phyloP scores from a whole-genome alignment of 805 yeast species.

The Saturnispora silvae region DNA sequence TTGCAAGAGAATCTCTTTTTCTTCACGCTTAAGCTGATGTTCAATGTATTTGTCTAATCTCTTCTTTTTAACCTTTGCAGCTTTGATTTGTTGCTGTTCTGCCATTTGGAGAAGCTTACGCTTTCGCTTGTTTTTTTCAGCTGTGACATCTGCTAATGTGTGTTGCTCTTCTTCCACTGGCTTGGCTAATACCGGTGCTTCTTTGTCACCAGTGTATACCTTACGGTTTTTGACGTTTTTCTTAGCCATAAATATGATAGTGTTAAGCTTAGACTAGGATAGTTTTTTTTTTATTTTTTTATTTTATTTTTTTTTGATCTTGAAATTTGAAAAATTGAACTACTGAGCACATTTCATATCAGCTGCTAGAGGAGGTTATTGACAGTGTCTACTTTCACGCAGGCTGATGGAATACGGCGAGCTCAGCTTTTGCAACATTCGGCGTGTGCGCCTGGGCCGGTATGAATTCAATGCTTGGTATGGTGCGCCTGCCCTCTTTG shows the following conservation, averaged over 20 bases:
- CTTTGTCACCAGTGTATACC: constrained; percentile 5
- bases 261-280: not conserved
- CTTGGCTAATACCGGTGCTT: not conserved
- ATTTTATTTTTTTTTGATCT: too few relatives aligned
- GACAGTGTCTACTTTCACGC: too few relatives aligned
- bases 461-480: constrained; percentile 75
- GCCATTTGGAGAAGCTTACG: constrained; percentile 50
- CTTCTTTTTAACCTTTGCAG: constrained; percentile 61
- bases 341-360: not conserved
- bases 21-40: constrained; percentile 82
- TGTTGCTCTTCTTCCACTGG: constrained; percentile 18
- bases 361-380: too few relatives aligned
- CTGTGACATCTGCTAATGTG: constrained; percentile 41
- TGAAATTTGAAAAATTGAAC: too few relatives aligned
- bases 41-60: constrained; percentile 87
- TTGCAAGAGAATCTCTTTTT: constrained; percentile 64
- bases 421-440: constrained; percentile 51
- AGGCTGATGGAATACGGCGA: constrained; percentile 50
- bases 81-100: constrained; percentile 53
- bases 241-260: constrained; percentile 4
- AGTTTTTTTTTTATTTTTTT: not conserved
- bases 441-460: constrained; percentile 55
- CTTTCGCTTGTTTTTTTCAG: constrained; percentile 55
- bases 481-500: constrained; percentile 73
- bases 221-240: constrained; percentile 6